These are phyloP conservation scores for Cajanus cajan DNA, from an alignment of 306 rosid genomes.

Conservation along the genomic window DNA sequence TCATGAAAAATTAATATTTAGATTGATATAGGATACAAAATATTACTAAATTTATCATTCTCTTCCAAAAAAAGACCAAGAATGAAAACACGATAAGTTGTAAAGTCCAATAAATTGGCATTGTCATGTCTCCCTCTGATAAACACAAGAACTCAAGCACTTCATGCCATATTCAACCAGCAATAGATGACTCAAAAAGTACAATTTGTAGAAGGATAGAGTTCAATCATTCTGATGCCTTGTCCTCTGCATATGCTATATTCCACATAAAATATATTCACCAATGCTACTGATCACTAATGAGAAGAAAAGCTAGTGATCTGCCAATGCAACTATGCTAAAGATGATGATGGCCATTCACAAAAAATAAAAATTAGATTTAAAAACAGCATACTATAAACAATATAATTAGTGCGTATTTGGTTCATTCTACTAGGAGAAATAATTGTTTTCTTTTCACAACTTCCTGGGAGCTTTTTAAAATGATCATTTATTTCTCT, in stretches of 20 bases:
- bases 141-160: neutral
- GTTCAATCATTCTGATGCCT: conserved; percentile 21
- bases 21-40: conserved; percentile 15
- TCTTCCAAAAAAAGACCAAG: neutral
- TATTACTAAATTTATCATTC: conserved; percentile 16
- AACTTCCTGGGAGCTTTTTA: neutral
- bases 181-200: conserved; percentile 24
- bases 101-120: conserved; percentile 7
- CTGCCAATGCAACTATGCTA: conserved; percentile 29
- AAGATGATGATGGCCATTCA: conserved; percentile 17
- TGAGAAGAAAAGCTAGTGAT: conserved; percentile 31
- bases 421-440: neutral
- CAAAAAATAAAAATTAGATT: neutral
- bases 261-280: conserved; percentile 24
- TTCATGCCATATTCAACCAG: conserved; percentile 27
- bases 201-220: conserved; percentile 29
- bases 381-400: conserved; percentile 13
- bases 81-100: neutral
- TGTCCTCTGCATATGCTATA: conserved; percentile 34
- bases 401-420: neutral
- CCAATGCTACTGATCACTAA: conserved; percentile 21
- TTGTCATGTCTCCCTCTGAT: conserved; percentile 6
- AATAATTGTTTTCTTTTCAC: neutral
- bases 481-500: neutral
- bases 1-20: conserved; percentile 23